Evolutionary conservation across 176 grass and related monocot species (phyloP), one percentile per base, ranked within the genome.

Genomic region (Triticum monococcum): DNA sequence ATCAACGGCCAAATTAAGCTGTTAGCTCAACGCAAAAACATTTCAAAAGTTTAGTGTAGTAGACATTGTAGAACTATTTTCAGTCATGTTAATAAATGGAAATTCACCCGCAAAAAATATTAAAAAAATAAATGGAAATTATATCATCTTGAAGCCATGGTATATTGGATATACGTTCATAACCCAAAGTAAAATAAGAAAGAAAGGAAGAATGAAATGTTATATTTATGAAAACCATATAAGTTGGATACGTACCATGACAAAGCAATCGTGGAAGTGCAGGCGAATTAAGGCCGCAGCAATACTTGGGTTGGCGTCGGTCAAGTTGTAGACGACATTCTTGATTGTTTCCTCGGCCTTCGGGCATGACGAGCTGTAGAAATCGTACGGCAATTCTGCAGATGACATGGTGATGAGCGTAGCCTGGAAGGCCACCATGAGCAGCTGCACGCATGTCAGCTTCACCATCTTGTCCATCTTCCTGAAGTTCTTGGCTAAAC

Each of bases 251-350:
- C 57, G 8, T 84, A 92, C 88, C 78, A 60, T 59, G n/a, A 88
- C 78, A 70, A 93, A 93, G 73, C 91, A 93, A 16, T 93, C 88
- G 12, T 93, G 91, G 72, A 93, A 93, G 23, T 40, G 35, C 10
- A 93, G 20, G 25, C 91, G 91, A 56, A 93, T 61, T 2, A 93
- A 56, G 22, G 81, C 81, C 0, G 91, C 56, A 1, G 88, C 43
- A 8, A 64, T 38, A 7, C 72, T 68, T 18, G 64, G 82, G n/a
- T 93, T 88, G 4, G 12, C 45, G 0, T 77, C 18, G 62, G 81
- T 64, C 57, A 81, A 25, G 17, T 26, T 56, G 5, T 84, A 5
- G 48, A 87, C 87, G 0, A 57, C 14, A 64, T 84, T 82, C 69
- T 30, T 89, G 36, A 92, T 41, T 5, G 67, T 92, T 31, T 43